Percentiles rank a stretch among this genome's conserved stretches.
Conservation (phyloP, 2,329 filamentous ascomycete species). For the Hypoxylon sp. region DNA sequence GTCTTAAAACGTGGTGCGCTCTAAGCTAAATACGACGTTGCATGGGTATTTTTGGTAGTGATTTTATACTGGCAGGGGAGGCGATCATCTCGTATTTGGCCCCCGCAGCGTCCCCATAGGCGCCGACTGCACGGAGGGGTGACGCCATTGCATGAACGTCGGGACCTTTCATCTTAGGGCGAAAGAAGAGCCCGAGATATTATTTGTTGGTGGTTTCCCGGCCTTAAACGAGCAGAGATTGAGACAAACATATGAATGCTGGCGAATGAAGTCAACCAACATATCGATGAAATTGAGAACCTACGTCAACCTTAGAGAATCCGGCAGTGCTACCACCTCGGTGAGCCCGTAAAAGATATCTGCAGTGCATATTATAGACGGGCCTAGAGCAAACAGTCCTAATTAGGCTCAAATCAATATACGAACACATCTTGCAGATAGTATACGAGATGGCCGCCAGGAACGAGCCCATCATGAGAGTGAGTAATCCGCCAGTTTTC, state of each 20-base stretch:
- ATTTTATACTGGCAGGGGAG: conserved; percentile 17
- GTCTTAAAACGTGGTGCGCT: conserved; percentile 26
- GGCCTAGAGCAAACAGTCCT: conserved; percentile 1
- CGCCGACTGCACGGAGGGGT: conserved; percentile 19
- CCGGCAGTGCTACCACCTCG: conserved; percentile 1
- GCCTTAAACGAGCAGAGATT: conserved; percentile 8
- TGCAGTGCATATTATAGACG: not conserved
- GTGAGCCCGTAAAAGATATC: not conserved
- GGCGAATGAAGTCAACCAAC: conserved; percentile 9
- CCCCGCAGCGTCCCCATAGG: conserved; percentile 18
- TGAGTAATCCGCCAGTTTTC: not conserved
- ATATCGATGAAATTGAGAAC: not conserved
- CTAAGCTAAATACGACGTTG: conserved; percentile 36
- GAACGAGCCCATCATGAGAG: conserved; percentile 12
- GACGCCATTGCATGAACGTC: conserved; percentile 32
- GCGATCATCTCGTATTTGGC: conserved; percentile 42
- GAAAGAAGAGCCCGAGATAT: conserved; percentile 14
- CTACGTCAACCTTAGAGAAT: not conserved
- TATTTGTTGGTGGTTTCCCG: conserved; percentile 26
- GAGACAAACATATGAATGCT: conserved; percentile 12
- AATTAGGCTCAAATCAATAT: conserved; percentile 6
- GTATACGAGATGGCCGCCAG: conserved; percentile 9
- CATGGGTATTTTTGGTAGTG: conserved; percentile 14
- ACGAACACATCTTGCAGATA: conserved; percentile 8
- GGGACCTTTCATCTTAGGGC: conserved; percentile 28